Percentiles rank a stretch among this genome's conserved stretches.
These are phyloP conservation scores for Bodo saltans DNA, from an alignment of 78 protist genomes.

Conservation along the genomic window DNA sequence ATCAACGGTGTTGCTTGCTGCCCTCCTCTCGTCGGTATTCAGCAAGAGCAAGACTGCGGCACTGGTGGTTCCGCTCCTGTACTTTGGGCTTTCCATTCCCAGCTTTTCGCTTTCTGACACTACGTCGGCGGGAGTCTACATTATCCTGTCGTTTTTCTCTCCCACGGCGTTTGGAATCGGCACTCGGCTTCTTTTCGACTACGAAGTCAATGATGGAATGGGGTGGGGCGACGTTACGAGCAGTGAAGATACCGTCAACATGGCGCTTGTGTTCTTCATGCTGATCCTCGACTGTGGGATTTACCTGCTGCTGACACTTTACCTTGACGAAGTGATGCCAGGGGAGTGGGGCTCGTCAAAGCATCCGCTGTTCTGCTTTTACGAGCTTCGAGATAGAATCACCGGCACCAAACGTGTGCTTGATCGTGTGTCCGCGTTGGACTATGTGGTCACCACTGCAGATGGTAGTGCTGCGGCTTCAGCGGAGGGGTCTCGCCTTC, in stretches of 20 bases:
- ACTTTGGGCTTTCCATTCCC: conserved; percentile 3
- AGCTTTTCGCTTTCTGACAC: background rate
- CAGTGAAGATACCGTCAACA: background rate
- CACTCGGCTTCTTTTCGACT: background rate
- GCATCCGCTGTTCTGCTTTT: conserved; percentile 21
- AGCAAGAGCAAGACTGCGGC: conserved; percentile 4
- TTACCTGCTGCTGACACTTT: conserved; percentile 9
- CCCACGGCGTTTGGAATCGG: background rate
- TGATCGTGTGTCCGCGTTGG: too few species aligned
- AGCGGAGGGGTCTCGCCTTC: too few species aligned
- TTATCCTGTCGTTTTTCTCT: background rate
- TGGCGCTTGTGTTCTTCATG: conserved; percentile 6
- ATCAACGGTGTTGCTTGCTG: background rate
- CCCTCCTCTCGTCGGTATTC: conserved; percentile 6
- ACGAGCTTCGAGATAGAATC: background rate
- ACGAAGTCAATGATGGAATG: background rate
- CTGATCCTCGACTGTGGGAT: background rate
- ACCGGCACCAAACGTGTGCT: background rate
- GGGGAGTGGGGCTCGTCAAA: conserved; percentile 8
- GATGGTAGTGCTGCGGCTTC: too few species aligned
- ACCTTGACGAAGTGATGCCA: conserved; percentile 31
- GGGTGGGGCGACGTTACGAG: background rate
- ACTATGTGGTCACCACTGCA: too few species aligned
- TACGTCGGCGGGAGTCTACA: background rate
- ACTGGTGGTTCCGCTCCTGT: background rate